Evolutionary conservation across 768 basidiomycete genomes (phyloP), one percentile per base, ranked within the genome.

Genomic region (Termitomyces sp.): DNA sequence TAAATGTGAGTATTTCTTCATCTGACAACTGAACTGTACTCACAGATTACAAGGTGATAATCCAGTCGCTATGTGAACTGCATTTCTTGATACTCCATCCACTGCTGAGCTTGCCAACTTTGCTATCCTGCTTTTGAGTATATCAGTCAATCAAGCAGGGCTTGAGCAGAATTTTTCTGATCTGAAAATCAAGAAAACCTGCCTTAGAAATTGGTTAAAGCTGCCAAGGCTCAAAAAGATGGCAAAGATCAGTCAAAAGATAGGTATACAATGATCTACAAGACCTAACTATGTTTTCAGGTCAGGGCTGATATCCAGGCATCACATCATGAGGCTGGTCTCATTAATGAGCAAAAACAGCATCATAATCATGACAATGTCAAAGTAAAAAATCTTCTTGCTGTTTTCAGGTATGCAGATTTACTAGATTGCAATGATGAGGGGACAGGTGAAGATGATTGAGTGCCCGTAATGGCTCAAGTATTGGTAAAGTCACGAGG

Each of bases 11-110:
- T 48, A 30, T 20, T 13, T 20, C 13, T 48, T 31, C 27, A 33
- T 33, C 2, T 7, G 7, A 42, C n/a, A 42, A 20, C n/a, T 42
- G 41, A 20, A 20, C 41, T 42, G n/a, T 42, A 20, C 41, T 42
- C n/a, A 42, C 41, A 42, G 20, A 42, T 30, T 11, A 30, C 16
- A 49, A 16, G 64, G 65, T 0, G 61, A 66, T 16, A 27, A 50
- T 8, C 53, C 69, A 2, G 45, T 72, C 1, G 47, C 52, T 0
- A 66, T 68, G 57, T 13, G 68, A 67, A 39, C 60, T 65, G 7
- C 48, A 18, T 49, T 33, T 30, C 48, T 49, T 33, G 27, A 30
- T 33, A 49, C 18, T 13, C n/a, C 48, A 49, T 49, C 30, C 9
- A n/a, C n/a, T 33, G 27, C 48, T 30, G 48, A 49, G n/a, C 27